phyloP scores from a whole-genome alignment of 169 alveolate genomes.

The Perkinsus olseni region DNA sequence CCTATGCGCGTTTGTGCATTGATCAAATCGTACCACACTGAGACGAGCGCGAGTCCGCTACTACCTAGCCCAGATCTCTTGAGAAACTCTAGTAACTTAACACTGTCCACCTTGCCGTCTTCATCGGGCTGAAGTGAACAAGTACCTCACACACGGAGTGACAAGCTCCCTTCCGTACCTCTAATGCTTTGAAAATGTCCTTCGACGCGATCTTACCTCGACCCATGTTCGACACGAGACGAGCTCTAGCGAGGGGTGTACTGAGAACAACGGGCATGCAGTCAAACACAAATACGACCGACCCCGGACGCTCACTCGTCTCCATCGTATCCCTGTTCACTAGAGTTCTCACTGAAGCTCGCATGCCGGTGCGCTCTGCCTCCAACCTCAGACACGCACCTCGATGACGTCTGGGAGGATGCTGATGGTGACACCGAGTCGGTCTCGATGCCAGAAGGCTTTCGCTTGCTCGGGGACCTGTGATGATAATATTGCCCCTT shows the following conservation, averaged over 20 bases:
- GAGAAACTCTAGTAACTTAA: not conserved
- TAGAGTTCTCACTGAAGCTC: not conserved
- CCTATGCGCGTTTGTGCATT: too few relatives aligned
- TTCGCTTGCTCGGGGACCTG: too few relatives aligned
- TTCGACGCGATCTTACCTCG: not conserved
- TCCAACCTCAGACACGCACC: not conserved
- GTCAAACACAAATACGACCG: too few relatives aligned
- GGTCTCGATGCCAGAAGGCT: not conserved
- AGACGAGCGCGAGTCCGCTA: not conserved
- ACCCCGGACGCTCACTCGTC: not conserved
- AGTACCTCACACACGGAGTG: not conserved
- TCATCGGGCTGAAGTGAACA: not conserved
- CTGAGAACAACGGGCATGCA: not conserved
- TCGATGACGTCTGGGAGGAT: not conserved
- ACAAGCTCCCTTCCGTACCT: not conserved
- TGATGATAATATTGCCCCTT: too few relatives aligned
- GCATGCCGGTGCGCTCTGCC: not conserved
- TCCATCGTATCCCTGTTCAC: not conserved
- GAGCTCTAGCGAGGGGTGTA: not conserved
- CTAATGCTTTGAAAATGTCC: not conserved
- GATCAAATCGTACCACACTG: too few relatives aligned
- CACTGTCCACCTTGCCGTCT: not conserved
- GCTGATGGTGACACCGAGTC: not conserved
- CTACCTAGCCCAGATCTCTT: not conserved
- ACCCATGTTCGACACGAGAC: not conserved